These are phyloP conservation scores for Mycena amicta DNA, from an alignment of 768 basidiomycete genomes.

Conservation along the genomic window DNA sequence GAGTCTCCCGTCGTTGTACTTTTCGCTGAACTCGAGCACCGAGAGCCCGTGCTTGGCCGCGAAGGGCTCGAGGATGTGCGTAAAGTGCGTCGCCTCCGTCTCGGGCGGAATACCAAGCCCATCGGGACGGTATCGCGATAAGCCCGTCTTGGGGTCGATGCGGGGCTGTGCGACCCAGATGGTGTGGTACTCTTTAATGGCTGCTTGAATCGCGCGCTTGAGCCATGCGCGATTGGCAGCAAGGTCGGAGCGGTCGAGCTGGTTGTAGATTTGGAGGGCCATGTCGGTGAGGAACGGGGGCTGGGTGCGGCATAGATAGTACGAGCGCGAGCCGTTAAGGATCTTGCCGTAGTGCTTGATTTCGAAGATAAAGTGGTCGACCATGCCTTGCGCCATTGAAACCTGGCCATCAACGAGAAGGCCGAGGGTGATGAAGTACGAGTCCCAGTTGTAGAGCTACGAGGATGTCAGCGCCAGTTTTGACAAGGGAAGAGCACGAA, in stretches of 20 bases:
- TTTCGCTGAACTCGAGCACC: slow-evolving; percentile 94
- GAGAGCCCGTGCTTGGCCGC: slow-evolving; percentile 91
- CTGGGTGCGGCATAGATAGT: slow-evolving; percentile 94
- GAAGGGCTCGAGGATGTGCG: slow-evolving; percentile 94
- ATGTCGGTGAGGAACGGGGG: slow-evolving; percentile 99
- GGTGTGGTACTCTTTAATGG: slow-evolving; percentile 98
- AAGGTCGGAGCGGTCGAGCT: slow-evolving; percentile 83
- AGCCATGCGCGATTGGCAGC: slow-evolving; percentile 87
- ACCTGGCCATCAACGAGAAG: slow-evolving; percentile 94
- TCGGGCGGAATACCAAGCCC: slow-evolving; percentile 97
- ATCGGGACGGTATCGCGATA: slow-evolving; percentile 92
- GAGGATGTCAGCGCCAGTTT: slow-evolving; percentile 3
- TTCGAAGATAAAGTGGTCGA: slow-evolving; percentile 99
- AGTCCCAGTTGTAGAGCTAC: slow-evolving; percentile 94
- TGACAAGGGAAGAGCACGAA: too few relatives aligned
- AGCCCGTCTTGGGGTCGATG: slow-evolving; percentile 90
- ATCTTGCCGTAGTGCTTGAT: slow-evolving; percentile 98
- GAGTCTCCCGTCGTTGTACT: slow-evolving; percentile 85
- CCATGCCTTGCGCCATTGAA: slow-evolving; percentile 95
- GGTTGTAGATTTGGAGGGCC: slow-evolving; percentile 97
- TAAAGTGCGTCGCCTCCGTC: slow-evolving; percentile 98
- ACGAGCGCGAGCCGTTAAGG: slow-evolving; percentile 92
- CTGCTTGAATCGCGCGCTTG: slow-evolving; percentile 93
- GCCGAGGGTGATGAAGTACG: slow-evolving; percentile 92
- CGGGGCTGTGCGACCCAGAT: slow-evolving; percentile 96